These are phyloP conservation scores for Neurospora sp. DNA, from an alignment of 495 filamentous ascomycete species.

Conservation along the genomic window DNA sequence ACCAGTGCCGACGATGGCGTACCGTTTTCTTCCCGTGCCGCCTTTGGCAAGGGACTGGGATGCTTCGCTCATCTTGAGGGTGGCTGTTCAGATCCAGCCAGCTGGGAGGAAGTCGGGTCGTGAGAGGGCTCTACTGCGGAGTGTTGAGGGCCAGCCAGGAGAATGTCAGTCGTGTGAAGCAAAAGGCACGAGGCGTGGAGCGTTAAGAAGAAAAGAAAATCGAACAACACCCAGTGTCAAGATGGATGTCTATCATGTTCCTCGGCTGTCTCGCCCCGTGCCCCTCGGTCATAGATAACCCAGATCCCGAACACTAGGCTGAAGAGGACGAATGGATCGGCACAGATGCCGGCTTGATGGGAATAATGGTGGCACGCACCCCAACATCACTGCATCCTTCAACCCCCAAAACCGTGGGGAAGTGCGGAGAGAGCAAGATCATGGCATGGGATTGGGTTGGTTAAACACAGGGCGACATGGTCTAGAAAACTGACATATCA, in stretches of 20 bases:
- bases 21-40: slow-evolving; percentile 18
- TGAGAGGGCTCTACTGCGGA: not conserved
- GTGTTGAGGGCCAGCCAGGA: not conserved
- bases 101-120: not conserved
- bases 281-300: slow-evolving; percentile 8
- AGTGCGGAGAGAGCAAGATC: not conserved
- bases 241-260: not conserved
- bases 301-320: slow-evolving; percentile 7
- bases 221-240: not conserved
- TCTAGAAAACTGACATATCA: not conserved
- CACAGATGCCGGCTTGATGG: not conserved
- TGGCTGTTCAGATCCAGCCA: not conserved
- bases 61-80: not conserved
- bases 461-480: not conserved
- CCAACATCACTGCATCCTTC: not conserved
- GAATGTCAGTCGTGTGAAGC: not conserved
- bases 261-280: not conserved
- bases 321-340: not conserved
- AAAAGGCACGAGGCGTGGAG: not conserved
- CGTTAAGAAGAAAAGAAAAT: not conserved
- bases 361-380: not conserved
- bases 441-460: not conserved
- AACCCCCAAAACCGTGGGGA: not conserved
- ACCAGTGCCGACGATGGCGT: slow-evolving; percentile 36
- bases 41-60: slow-evolving; percentile 2